Evolutionary conservation across 352 stramenopile species (phyloP), one percentile per base, ranked within the genome.

Genomic region (Pythium graminicola): DNA sequence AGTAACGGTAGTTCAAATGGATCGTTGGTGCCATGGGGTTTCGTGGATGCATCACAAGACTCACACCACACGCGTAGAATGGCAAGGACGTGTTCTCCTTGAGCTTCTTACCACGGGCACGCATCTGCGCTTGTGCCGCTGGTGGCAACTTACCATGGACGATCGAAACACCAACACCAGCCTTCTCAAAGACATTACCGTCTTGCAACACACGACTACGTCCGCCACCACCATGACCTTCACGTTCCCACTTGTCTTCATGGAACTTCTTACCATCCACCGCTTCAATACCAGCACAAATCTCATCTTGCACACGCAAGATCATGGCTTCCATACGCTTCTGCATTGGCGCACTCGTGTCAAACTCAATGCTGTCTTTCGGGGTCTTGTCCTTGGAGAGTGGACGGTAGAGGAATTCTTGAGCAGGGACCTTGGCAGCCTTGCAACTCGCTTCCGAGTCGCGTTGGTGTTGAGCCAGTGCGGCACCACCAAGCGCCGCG

Each of bases 1-100:
- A 99, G 77, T 98, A 99, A 20, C 97, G 86, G 72, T 97, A 98
- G 75, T 98, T 98, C 31, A 98, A 79, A 70, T 98, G 95, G 76
- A 98, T 98, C 14, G 93, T 98, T n/a, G 95, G 93, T 48, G 88
- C 95, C 81, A 92, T 92, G 6, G 81, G 81, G 69, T 93, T 93
- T 53, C 85, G 87, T 31, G 96, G 95, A 61, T 99, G 95, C 86
- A 99, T 98, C 19, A 99, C 97, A 41, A 96, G 92, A 42, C 77
- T 97, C 47, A 99, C 76, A 32, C 86, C 86, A 57, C 92, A 98
- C 9, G 93, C 95, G 73, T 98, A 98, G 75, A 99, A 99, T 0
- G 95, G 94, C 46, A 98, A 76, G 35, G 84, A 70, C 57, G 88
- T 62, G 48, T 69, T 73, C 43, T 83, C 70, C 35, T 85, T 74